Evolutionary conservation across 2,329 filamentous ascomycete genomes (phyloP).

Genomic region (Phyllosticta citribraziliensis): DNA sequence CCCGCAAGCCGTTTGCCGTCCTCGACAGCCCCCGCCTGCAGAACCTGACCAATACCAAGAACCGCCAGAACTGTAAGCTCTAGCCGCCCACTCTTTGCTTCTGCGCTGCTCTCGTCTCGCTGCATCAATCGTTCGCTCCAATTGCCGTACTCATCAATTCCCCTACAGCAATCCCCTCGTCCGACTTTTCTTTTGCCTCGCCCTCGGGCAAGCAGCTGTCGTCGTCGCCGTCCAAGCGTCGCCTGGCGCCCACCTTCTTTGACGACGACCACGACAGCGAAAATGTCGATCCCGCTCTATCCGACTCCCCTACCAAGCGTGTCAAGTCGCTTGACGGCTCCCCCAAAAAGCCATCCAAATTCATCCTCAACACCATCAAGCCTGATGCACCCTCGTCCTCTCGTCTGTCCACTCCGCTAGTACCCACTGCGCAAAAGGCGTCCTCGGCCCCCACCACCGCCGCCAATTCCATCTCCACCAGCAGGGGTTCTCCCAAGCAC

Average conservation of each 20-base stretch:
- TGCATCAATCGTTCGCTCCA: constrained; percentile 1
- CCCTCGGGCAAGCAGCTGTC: constrained; percentile 23
- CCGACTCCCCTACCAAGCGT: constrained; percentile 44
- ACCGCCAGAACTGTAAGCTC: constrained; percentile 54
- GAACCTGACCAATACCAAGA: constrained; percentile 64
- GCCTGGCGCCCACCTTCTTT: constrained; percentile 32
- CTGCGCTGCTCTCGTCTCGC: neutral
- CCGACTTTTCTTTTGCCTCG: constrained; percentile 16
- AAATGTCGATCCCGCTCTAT: constrained; percentile 47
- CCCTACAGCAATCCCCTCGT: constrained; percentile 22
- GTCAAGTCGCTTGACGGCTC: constrained; percentile 35
- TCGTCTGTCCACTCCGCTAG: constrained; percentile 13
- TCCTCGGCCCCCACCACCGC: constrained; percentile 33
- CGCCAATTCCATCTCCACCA: constrained; percentile 27
- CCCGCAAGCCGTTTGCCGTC: constrained; percentile 66
- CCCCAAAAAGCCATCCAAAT: constrained; percentile 30
- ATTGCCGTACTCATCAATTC: constrained; percentile 3
- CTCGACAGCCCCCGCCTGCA: constrained; percentile 61
- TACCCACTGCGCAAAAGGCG: constrained; percentile 21
- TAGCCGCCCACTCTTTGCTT: neutral
- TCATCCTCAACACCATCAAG: constrained; percentile 23
- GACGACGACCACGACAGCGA: constrained; percentile 43
- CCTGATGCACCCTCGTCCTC: constrained; percentile 18
- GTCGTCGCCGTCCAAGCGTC: constrained; percentile 35
- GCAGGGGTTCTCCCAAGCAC: constrained; percentile 67